These are phyloP conservation scores for Fusarium nurragi DNA, from an alignment of 2,329 filamentous ascomycete genomes.

Conservation along the genomic window DNA sequence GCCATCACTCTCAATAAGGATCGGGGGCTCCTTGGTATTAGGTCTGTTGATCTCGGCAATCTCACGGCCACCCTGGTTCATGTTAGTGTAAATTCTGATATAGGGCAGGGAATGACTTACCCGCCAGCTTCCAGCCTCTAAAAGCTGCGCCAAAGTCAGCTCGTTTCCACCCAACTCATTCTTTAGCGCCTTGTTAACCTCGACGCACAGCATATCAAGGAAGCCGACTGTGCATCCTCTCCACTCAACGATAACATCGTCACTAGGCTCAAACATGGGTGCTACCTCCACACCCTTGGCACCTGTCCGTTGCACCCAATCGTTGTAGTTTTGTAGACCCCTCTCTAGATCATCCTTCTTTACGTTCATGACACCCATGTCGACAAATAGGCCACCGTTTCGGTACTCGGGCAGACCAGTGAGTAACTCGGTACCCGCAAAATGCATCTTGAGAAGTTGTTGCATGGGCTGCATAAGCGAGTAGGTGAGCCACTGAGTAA, in stretches of 20 bases:
- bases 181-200: conserved; percentile 53
- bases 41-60: conserved; percentile 94
- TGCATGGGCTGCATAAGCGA: conserved; percentile 93
- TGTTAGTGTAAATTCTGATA: conserved; percentile 24
- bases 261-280: conserved; percentile 66
- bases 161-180: conserved; percentile 72
- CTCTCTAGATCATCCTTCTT: conserved; percentile 75
- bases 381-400: conserved; percentile 87
- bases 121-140: conserved; percentile 99
- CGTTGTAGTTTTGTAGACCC: conserved; percentile 70
- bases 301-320: conserved; percentile 77
- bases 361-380: conserved; percentile 82
- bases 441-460: conserved; percentile 80
- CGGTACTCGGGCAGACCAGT: conserved; percentile 92
- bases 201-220: conserved; percentile 62
- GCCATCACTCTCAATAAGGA: conserved; percentile 94
- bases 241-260: conserved; percentile 73
- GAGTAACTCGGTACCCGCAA: conserved; percentile 81
- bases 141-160: conserved; percentile 83
- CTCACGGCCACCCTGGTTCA: conserved; percentile 82
- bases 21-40: conserved; percentile 95
- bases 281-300: conserved; percentile 67
- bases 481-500: conserved; percentile 94
- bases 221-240: conserved; percentile 70
- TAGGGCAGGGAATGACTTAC: conserved; percentile 58